Evolutionary conservation across 106 monocot genomes (phyloP), one percentile per base, ranked within the genome.

Genomic region (Posidonia australis): DNA sequence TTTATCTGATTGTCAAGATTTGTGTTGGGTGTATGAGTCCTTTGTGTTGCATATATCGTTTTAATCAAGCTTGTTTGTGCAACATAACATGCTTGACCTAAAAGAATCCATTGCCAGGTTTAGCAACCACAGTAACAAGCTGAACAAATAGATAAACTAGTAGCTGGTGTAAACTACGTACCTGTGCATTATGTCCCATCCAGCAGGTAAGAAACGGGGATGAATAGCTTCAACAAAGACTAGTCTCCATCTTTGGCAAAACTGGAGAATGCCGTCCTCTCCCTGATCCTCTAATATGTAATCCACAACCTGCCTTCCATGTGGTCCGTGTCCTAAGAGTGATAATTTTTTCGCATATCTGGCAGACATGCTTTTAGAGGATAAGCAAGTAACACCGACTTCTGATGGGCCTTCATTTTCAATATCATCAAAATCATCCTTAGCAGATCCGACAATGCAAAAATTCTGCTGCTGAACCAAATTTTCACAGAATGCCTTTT

Each of bases 151-250:
- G 29, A 60, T 32, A 5, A 42, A n/a, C 10, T 18, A 26, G 20
- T 13, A 48, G 48, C 13, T 27, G 48, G 25, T 45, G 7, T 27
- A 49, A 28, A 47, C 13, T 5, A 44, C 14, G 17, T 75, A 96
- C 94, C 90, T 96, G 80, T 96, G 94, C 78, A 72, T 80, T 74
- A 96, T 67, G 66, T 96, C 82, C 94, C 94, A 96, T 13, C 90
- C 94, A 75, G 71, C 56, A 71, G 94, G 94, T 62, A 96, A 58
- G 61, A 82, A 90, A 19, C 86, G 90, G 43, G 94, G 94, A 69
- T 78, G 64, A 75, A 84, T 44, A 14, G 82, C 66, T 47, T 90
- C 84, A 53, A 96, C 90, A 82, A 96, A 96, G 4, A 96, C 87
- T 72, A 82, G 79, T 68, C 94, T 84, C 94, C 94, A 96, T 56